Evolutionary conservation across 1,139 yeast genomes (phyloP).

Genomic region (Trichomonascaceae sp.): DNA sequence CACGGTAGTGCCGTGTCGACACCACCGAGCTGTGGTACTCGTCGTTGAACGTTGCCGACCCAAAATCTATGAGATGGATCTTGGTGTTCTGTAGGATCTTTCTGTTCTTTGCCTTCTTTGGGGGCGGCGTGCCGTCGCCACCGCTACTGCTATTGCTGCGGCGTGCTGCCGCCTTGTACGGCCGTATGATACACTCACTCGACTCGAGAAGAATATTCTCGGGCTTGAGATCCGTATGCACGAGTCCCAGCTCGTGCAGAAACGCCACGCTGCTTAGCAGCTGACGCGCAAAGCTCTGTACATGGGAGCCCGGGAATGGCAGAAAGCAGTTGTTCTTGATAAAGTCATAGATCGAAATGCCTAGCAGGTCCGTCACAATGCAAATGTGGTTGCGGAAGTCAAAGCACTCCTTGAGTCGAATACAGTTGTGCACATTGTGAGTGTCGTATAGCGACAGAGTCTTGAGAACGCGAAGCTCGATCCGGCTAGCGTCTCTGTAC

Average conservation of each 20-base stretch:
- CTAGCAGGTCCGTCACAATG: slow-evolving; percentile 77
- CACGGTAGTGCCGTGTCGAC: slow-evolving; percentile 86
- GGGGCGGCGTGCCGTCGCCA: too few species aligned
- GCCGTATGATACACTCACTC: slow-evolving; percentile 7
- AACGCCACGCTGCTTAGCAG: slow-evolving; percentile 75
- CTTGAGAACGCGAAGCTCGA: slow-evolving; percentile 57
- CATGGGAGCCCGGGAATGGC: slow-evolving; percentile 70
- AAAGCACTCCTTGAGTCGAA: slow-evolving; percentile 78
- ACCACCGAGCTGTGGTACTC: slow-evolving; percentile 90
- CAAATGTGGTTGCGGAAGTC: slow-evolving; percentile 92
- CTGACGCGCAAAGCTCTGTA: slow-evolving; percentile 82
- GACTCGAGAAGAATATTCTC: slow-evolving; percentile 69
- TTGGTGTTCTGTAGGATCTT: slow-evolving; percentile 62
- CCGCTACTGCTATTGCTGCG: background rate
- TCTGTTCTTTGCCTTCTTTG: slow-evolving; percentile 12
- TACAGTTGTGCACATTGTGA: slow-evolving; percentile 41
- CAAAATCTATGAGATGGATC: slow-evolving; percentile 88
- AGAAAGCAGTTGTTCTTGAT: slow-evolving; percentile 53
- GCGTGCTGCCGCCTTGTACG: slow-evolving; percentile 20
- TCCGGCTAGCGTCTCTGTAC: slow-evolving; percentile 32
- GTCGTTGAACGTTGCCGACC: slow-evolving; percentile 85
- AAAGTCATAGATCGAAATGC: slow-evolving; percentile 80
- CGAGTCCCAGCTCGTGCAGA: slow-evolving; percentile 75
- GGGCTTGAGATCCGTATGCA: slow-evolving; percentile 93
- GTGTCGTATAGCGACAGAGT: slow-evolving; percentile 61